Evolutionary conservation across 2,329 filamentous ascomycete genomes (phyloP).

Genomic region (Emmonsia crescens): DNA sequence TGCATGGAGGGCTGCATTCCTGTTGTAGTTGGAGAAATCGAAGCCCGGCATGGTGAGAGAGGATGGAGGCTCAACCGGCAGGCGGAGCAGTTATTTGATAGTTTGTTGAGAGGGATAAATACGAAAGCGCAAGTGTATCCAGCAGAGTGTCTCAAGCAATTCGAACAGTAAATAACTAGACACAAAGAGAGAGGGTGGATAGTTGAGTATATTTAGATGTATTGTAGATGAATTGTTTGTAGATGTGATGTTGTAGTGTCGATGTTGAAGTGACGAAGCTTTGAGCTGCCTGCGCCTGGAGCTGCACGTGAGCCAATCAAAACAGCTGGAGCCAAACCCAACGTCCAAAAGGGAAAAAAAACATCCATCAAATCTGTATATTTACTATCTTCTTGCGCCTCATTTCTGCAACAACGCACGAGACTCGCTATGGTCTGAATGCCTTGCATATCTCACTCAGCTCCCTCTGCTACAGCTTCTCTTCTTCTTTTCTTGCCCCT

Average conservation of each 20-base stretch:
- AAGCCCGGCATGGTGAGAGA: constrained; percentile 78
- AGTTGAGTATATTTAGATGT: background rate
- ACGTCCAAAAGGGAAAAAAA: background rate
- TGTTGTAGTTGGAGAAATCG: constrained; percentile 99
- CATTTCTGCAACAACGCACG: background rate
- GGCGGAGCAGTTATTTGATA: constrained; percentile 14
- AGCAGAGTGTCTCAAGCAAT: background rate
- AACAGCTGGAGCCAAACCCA: background rate
- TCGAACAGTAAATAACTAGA: background rate
- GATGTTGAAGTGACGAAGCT: constrained; percentile 32
- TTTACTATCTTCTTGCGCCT: background rate
- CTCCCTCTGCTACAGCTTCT: constrained; percentile 2
- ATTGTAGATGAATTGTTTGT: background rate
- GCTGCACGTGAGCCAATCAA: constrained; percentile 9
- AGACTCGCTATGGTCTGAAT: background rate
- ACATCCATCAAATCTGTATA: background rate
- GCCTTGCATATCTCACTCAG: background rate
- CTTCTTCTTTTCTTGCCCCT: constrained; percentile 14
- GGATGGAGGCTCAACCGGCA: constrained; percentile 6
- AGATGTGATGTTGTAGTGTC: background rate
- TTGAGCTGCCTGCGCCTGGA: constrained; percentile 25
- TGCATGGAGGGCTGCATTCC: constrained; percentile 91
- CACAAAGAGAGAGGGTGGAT: background rate
- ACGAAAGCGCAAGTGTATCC: constrained; percentile 5
- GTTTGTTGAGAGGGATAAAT: constrained; percentile 17